These are phyloP conservation scores for Colletotrichum lini DNA, from an alignment of 2,329 filamentous ascomycete species.

Conservation along the genomic window DNA sequence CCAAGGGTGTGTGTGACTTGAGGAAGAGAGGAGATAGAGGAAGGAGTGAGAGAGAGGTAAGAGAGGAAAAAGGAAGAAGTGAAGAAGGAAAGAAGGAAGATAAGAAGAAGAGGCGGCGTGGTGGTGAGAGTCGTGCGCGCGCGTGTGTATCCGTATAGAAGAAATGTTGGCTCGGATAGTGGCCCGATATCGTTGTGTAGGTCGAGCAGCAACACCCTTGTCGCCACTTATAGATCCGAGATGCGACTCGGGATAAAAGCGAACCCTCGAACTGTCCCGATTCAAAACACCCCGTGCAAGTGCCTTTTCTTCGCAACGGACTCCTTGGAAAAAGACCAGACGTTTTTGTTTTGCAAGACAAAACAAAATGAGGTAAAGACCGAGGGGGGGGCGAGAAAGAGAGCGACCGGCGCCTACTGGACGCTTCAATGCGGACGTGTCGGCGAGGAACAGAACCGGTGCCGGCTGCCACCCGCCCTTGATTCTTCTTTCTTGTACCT, in stretches of 20 bases:
- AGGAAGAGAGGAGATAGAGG: slow-evolving; percentile 5
- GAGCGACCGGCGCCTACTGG: not conserved
- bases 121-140: slow-evolving; percentile 18
- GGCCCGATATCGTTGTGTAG: slow-evolving; percentile 39
- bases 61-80: not conserved
- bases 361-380: too few relatives aligned
- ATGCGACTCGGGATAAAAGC: slow-evolving; percentile 25
- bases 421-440: slow-evolving; percentile 13
- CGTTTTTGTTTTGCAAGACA: not conserved
- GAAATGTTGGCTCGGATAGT: slow-evolving; percentile 33
- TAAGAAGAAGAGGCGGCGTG: not conserved
- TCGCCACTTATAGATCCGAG: slow-evolving; percentile 34
- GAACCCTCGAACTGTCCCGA: not conserved
- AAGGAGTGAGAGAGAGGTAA: not conserved
- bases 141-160: slow-evolving; percentile 11
- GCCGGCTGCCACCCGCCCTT: slow-evolving; percentile 8
- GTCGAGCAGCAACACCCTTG: slow-evolving; percentile 35
- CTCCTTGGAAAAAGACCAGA: slow-evolving; percentile 3
- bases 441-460: slow-evolving; percentile 19
- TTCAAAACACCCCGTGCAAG: not conserved
- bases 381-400: not conserved
- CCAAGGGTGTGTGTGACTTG: slow-evolving; percentile 7
- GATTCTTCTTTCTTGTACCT: not conserved
- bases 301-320: not conserved
- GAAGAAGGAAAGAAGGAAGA: slow-evolving; percentile 11